phyloP scores from a whole-genome alignment of 129 eudicot genomes.

The Daucus carota region DH1_v3.0 NC_030382.2:55174001-55174500 shows the following conservation, averaged over 20 bases:
- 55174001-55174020: neutral
- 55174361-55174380: neutral
- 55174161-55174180: neutral
- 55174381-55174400: neutral
- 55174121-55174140: neutral
- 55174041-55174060: neutral
- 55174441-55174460: neutral
- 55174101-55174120: neutral
- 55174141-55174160: neutral
- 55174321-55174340: neutral
- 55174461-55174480: neutral
- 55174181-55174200: neutral
- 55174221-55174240: neutral
- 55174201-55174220: neutral
- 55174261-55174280: neutral
- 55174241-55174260: neutral
- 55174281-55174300: neutral
- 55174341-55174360: neutral
- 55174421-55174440: neutral
- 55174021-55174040: neutral
- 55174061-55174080: neutral
- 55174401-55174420: neutral
- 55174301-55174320: neutral
- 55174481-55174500: neutral
- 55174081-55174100: neutral